Base-by-base conservation (phyloP, 2,329 filamentous ascomycete species). In the Nigrospora sphaerica region DNA sequence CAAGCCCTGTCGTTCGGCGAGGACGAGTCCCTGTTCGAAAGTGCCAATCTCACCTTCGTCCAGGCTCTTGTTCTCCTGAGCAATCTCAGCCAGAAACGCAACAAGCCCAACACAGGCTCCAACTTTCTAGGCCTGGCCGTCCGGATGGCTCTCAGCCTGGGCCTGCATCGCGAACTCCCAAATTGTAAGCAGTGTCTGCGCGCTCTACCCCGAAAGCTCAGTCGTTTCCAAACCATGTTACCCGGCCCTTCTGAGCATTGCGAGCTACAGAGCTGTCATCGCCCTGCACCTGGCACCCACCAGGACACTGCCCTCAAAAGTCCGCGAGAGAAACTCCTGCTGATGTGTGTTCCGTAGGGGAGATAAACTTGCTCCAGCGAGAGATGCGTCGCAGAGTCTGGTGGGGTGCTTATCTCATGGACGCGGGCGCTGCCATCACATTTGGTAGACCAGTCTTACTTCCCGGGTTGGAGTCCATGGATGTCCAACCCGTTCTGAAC, bases 31-130 rank as follows among this genome's bases (percentile, higher is more conserved):
- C 41, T 65, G 19, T 60, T 65, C 35, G 62, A 65, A 46, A 57
- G 57, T 38, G 63, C 57, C 5, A 65, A 64, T 39, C 45, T 64
- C 5, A 57, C 60, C 1, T 54, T 62, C 18, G 59, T 63, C 0
- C 62, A 64, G 40, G 58, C 61, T 3, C 46, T 64, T 14, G 45
- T 59, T 5, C 50, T 64, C 6, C 42, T 63, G 12, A 59, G 57
- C 36, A 72, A 73, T 34, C 69, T 72, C 48, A 61, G 71, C 11
- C 71, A 74, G 48, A 73, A 73, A 49, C 63, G 67, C 19, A 69
- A 74, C 52, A 66, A 71, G 17, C 71, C 71, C 12, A 74, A 74
- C 47, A 73, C 70, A 0, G 70, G 71, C 7, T 73, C 69, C 46
- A 74, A 72, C 48, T 71, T 71, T 39, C 62, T 72, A 23, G 72